Evolutionary conservation across 768 basidiomycete species (phyloP).

Genomic region (Asterophora lycoperdoides): DNA sequence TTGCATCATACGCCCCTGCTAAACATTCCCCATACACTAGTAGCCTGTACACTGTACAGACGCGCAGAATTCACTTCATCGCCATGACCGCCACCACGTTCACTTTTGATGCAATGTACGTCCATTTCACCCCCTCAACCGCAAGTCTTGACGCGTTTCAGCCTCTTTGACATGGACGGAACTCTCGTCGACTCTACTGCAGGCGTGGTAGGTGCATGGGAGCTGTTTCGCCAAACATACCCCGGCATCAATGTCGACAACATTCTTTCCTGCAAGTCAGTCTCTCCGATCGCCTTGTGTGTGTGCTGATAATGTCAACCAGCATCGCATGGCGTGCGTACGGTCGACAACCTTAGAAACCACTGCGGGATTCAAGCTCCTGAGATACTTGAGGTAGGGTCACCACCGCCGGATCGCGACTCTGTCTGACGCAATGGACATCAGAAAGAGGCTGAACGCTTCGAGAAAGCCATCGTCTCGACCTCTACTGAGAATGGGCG

Average conservation of each 20-base stretch:
- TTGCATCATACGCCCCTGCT: conserved; percentile 33
- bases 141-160: conserved; percentile 22
- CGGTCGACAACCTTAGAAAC: conserved; percentile 71
- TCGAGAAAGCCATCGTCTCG: conserved; percentile 76
- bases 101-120: conserved; percentile 42
- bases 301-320: conserved; percentile 10
- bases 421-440: neutral
- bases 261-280: conserved; percentile 57
- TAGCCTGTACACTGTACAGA: neutral
- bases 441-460: conserved; percentile 68
- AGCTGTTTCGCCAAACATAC: conserved; percentile 68
- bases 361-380: conserved; percentile 68
- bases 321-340: conserved; percentile 83
- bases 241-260: conserved; percentile 55
- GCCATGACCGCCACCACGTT: conserved; percentile 34
- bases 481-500: conserved; percentile 49
- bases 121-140: conserved; percentile 8
- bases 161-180: conserved; percentile 82
- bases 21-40: conserved; percentile 25
- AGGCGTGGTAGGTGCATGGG: conserved; percentile 82
- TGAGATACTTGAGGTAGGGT: conserved; percentile 61
- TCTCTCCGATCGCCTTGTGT: neutral
- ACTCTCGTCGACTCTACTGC: conserved; percentile 80
- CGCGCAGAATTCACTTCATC: neutral
- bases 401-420: neutral